Evolutionary conservation across 2,329 filamentous ascomycete species (phyloP).

Genomic region (Cordyceps farinosa): DNA sequence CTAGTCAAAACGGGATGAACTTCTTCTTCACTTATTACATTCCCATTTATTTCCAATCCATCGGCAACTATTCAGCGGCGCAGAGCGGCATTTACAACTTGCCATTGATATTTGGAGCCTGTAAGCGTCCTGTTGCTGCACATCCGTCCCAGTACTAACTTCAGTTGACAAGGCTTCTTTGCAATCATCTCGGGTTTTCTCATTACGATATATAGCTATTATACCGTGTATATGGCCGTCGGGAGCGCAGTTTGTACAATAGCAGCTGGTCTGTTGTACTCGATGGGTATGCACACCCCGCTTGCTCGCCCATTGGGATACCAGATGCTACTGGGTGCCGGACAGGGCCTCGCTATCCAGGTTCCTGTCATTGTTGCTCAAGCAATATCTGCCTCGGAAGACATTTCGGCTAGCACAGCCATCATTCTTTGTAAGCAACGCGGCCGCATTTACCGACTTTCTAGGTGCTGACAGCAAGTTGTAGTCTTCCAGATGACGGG

Average conservation of each 20-base stretch:
- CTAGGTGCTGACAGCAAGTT: background rate
- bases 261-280: slow-evolving; percentile 4
- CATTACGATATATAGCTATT: background rate
- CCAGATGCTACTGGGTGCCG: background rate
- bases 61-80: slow-evolving; percentile 33
- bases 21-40: slow-evolving; percentile 30
- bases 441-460: background rate
- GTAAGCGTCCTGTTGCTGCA: background rate
- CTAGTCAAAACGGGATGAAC: slow-evolving; percentile 3
- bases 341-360: slow-evolving; percentile 8
- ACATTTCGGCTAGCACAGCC: background rate
- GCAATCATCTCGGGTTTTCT: slow-evolving; percentile 6
- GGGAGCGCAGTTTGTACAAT: slow-evolving; percentile 2
- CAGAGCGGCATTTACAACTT: slow-evolving; percentile 36
- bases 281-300: slow-evolving; percentile 1
- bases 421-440: background rate
- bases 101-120: slow-evolving; percentile 28
- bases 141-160: background rate
- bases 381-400: background rate
- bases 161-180: background rate
- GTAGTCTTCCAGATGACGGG: slow-evolving; percentile 12
- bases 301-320: slow-evolving; percentile 1
- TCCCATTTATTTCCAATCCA: slow-evolving; percentile 32
- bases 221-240: background rate
- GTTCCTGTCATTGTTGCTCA: slow-evolving; percentile 11